These are phyloP conservation scores for Aspergillus floridensis DNA, from an alignment of 2,329 filamentous ascomycete species.

Conservation along the genomic window DNA sequence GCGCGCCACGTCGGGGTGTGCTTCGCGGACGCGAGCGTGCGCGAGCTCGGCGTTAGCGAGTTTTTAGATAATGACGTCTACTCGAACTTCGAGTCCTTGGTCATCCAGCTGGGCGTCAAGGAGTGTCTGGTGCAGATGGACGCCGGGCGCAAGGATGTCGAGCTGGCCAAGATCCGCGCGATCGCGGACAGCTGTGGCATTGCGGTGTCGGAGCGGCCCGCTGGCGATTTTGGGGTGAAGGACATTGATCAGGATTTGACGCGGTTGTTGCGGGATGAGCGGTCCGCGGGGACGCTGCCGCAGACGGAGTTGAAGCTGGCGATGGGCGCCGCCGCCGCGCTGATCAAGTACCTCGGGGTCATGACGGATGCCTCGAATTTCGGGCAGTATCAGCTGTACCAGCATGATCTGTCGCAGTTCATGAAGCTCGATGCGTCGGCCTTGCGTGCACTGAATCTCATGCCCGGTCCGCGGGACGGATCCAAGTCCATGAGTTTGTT, in stretches of 20 bases:
- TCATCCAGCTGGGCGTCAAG: constrained; percentile 94
- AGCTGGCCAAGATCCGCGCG: constrained; percentile 78
- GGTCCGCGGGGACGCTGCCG: constrained; percentile 70
- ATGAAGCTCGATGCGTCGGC: constrained; percentile 98
- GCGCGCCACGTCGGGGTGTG: constrained; percentile 87
- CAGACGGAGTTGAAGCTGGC: constrained; percentile 92
- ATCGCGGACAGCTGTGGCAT: constrained; percentile 93
- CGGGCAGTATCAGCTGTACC: constrained; percentile 94
- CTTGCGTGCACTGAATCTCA: constrained; percentile 88
- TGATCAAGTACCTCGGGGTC: constrained; percentile 91
- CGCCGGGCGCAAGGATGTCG: constrained; percentile 76
- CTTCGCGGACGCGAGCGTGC: constrained; percentile 94
- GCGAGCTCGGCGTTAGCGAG: constrained; percentile 93
- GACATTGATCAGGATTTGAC: constrained; percentile 96
- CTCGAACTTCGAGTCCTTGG: constrained; percentile 93
- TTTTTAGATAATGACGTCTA: constrained; percentile 99
- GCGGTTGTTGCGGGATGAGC: constrained; percentile 81
- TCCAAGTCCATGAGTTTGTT: constrained; percentile 98
- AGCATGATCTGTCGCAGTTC: constrained; percentile 93
- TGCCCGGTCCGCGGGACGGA: constrained; percentile 92
- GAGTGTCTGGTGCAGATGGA: constrained; percentile 88
- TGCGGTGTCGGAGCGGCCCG: constrained; percentile 76
- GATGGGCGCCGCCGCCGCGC: constrained; percentile 88
- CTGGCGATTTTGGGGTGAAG: constrained; percentile 75
- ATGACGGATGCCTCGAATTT: constrained; percentile 93